Evolutionary conservation across 139 green algal species (phyloP), one percentile per base, ranked within the genome.

Genomic region (Ostreobium quekettii): DNA sequence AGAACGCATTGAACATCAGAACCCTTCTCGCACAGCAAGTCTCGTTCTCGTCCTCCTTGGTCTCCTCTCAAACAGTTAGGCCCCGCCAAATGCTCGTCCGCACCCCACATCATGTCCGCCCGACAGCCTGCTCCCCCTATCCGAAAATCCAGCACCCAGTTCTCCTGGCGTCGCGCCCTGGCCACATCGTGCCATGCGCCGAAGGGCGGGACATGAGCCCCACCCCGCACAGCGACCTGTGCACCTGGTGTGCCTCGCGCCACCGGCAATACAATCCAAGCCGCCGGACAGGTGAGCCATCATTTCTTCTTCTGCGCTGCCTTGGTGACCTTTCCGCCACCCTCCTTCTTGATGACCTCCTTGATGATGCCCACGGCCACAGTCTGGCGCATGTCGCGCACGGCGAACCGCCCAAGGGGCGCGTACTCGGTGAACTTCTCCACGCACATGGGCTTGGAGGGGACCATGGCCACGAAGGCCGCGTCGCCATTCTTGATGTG

Each of bases 351-450:
- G 30, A 80, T 60, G 28, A 86, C 80, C 6, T 56, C 35, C 79
- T 88, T 86, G 77, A 89, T 86, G 73, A 89, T 78, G 59, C 83
- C 83, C 31, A 89, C 83, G 47, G 82, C 83, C 33, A 89, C 83
- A 11, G 77, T 86, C 68, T 86, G 79, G 42, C 74, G 73, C 82
- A 71, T 71, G 46, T 71, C 83, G 35, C 81, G 79, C 70, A 89
- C 78, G 57, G 77, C 85, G 67, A 90, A 90, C 39, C 83, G 74
- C 5, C 83, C 85, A 58, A 90, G 72, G 15, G 78, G 74, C 28
- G 81, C 82, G 73, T 88, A 90, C 37, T 76, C 46, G 7, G 67
- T 78, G 75, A 85, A 90, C 4, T 73, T 57, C 83, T 90, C 85
- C 58, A 90, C 79, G 62, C 84, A 87, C 83, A 90, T 86, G 64